Percentiles rank a stretch among this genome's conserved stretches.
Conservation (phyloP, 805 yeast species). For the Saturnispora silvae region DNA sequence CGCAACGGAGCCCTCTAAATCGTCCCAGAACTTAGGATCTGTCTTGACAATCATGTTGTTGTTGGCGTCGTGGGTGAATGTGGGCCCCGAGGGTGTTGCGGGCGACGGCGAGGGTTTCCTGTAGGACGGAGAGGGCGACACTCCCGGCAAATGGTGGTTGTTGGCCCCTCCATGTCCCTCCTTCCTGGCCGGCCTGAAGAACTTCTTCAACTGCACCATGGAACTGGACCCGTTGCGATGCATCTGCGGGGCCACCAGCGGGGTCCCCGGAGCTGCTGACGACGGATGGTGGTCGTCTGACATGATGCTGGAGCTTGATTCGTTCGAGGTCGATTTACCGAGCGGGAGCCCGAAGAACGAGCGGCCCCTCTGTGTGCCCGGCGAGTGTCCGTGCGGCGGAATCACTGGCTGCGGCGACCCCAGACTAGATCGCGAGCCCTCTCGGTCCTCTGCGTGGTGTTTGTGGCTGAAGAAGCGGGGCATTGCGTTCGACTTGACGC, state of each 20-base stretch:
- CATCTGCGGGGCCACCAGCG: constrained; percentile 9
- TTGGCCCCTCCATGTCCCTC: constrained; percentile 10
- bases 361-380: constrained; percentile 16
- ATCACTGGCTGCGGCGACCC: not conserved
- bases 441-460: constrained; percentile 6
- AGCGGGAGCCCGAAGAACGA: constrained; percentile 23
- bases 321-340: constrained; percentile 23
- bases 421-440: not conserved
- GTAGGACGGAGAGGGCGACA: constrained; percentile 7
- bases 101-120: constrained; percentile 11
- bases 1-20: constrained; percentile 41
- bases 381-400: not conserved
- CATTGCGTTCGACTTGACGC: not conserved
- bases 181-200: constrained; percentile 47
- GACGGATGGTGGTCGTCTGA: constrained; percentile 6
- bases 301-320: constrained; percentile 15
- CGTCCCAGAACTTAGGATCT: constrained; percentile 32
- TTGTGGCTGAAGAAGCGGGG: constrained; percentile 12
- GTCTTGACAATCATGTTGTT: constrained; percentile 31
- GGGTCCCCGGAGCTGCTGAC: constrained; percentile 2
- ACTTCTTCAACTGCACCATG: constrained; percentile 64
- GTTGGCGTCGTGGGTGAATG: constrained; percentile 30
- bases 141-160: constrained; percentile 3
- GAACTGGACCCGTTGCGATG: constrained; percentile 22
- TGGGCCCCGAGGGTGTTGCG: constrained; percentile 21